Percentiles rank a stretch among this genome's conserved stretches.
phyloP scores from a whole-genome alignment of 768 basidiomycete species.

The Crassisporium funariophilum region DNA sequence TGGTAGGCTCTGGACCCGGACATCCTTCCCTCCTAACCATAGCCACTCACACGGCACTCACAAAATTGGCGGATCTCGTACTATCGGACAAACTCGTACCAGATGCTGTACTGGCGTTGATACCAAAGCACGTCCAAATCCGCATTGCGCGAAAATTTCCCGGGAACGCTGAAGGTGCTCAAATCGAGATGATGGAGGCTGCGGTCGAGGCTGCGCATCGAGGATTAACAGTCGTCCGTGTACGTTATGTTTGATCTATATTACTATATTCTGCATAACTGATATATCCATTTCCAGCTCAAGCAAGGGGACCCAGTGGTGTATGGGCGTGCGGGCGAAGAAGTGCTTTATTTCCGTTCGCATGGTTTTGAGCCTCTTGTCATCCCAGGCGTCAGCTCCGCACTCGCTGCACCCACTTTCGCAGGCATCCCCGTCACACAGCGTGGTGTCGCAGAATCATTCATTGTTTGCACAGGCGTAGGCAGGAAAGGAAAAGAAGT shows the following conservation, averaged over 20 bases:
- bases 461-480: slow-evolving; percentile 93
- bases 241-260: slow-evolving; percentile 37
- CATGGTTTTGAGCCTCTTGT: slow-evolving; percentile 84
- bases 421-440: slow-evolving; percentile 95
- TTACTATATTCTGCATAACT: slow-evolving; percentile 7
- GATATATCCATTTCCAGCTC: slow-evolving; percentile 48
- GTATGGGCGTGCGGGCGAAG: slow-evolving; percentile 93
- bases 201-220: slow-evolving; percentile 80
- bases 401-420: slow-evolving; percentile 86
- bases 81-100: slow-evolving; percentile 98
- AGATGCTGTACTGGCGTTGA: slow-evolving; percentile 78
- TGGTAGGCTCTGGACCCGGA: slow-evolving; percentile 95
- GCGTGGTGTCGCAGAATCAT: slow-evolving; percentile 87
- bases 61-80: slow-evolving; percentile 80
- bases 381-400: slow-evolving; percentile 89
- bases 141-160: slow-evolving; percentile 97
- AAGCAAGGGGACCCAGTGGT: slow-evolving; percentile 98
- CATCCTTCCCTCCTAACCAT: slow-evolving; percentile 91
- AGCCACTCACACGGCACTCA: slow-evolving; percentile 81
- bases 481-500: slow-evolving; percentile 84
- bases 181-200: slow-evolving; percentile 91
- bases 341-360: slow-evolving; percentile 88
- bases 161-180: slow-evolving; percentile 94
- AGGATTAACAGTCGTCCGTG: slow-evolving; percentile 87
- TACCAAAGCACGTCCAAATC: slow-evolving; percentile 71